Evolutionary conservation across 176 grass and related monocot genomes (phyloP).

Genomic region (Oryza australiensis): DNA sequence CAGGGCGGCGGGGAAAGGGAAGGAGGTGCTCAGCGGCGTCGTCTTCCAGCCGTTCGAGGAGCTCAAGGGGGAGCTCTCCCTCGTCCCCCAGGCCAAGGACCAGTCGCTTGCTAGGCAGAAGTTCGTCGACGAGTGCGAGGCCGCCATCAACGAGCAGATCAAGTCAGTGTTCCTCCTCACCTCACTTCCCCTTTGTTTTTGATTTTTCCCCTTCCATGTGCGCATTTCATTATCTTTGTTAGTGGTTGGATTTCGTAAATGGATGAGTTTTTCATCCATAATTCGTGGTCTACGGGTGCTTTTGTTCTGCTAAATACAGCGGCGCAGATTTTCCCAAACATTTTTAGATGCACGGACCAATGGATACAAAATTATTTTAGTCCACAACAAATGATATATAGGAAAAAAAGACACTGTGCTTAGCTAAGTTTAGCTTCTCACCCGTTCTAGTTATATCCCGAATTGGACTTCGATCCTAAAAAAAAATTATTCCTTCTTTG

Average conservation of each 20-base stretch:
- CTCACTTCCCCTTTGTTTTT: neutral
- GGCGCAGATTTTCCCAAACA: neutral
- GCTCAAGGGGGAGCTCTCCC: constrained; percentile 60
- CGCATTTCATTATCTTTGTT: too few relatives aligned
- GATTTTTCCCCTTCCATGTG: neutral
- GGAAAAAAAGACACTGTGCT: neutral
- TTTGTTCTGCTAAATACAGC: neutral
- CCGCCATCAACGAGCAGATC: constrained; percentile 89
- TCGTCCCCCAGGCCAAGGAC: constrained; percentile 61
- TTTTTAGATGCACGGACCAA: neutral
- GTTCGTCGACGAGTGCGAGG: constrained; percentile 68
- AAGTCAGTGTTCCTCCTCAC: constrained; percentile 44
- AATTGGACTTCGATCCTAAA: neutral
- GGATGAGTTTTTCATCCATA: neutral
- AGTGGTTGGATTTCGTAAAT: neutral
- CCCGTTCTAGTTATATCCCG: neutral
- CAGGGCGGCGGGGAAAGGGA: constrained; percentile 32
- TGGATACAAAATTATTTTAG: neutral
- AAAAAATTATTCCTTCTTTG: neutral
- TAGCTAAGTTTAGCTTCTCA: neutral
- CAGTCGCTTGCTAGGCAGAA: constrained; percentile 69
- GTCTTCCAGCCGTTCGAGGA: constrained; percentile 87
- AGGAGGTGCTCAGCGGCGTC: constrained; percentile 57
- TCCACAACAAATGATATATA: neutral
- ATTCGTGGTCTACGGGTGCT: neutral